Percentiles rank a stretch among this genome's conserved stretches.
Conservation (phyloP, 2,329 filamentous ascomycete species). For the Monosporascus sp. region DNA sequence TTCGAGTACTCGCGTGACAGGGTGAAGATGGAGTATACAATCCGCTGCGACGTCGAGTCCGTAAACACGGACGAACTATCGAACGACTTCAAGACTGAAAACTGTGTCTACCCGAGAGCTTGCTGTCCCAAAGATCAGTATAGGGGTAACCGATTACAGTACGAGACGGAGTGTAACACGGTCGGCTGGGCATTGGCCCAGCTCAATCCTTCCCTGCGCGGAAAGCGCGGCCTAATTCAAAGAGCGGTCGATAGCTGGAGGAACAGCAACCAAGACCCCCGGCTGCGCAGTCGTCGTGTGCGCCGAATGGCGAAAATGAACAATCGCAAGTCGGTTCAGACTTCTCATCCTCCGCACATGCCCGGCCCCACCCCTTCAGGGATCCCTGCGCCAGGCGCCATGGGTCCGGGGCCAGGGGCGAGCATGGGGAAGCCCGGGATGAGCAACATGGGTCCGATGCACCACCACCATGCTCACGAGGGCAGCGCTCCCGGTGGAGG, state of each 20-base stretch:
- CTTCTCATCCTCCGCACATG: constrained; percentile 59
- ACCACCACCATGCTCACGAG: constrained; percentile 73
- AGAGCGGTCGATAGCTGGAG: constrained; percentile 97
- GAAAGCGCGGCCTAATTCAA: constrained; percentile 93
- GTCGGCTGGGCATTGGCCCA: constrained; percentile 99
- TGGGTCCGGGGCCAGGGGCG: constrained; percentile 50
- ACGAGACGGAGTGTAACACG: constrained; percentile 97
- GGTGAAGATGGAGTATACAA: constrained; percentile 99
- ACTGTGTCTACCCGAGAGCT: constrained; percentile 94
- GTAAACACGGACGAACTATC: constrained; percentile 83
- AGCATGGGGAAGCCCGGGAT: constrained; percentile 63
- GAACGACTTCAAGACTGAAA: constrained; percentile 92
- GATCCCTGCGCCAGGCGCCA: constrained; percentile 57
- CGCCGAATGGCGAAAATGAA: constrained; percentile 95
- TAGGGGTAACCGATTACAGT: constrained; percentile 88
- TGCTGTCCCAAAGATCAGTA: constrained; percentile 96
- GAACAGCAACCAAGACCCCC: constrained; percentile 95
- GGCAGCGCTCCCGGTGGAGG: constrained; percentile 60
- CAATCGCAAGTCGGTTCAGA: constrained; percentile 68
- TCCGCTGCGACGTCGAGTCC: constrained; percentile 94
- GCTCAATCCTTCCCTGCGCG: constrained; percentile 82
- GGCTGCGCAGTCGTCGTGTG: constrained; percentile 84
- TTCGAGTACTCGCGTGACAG: constrained; percentile 96
- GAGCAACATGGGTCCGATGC: constrained; percentile 61
- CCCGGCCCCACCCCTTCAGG: constrained; percentile 60